These are phyloP conservation scores for Fraxinus velutina DNA, from an alignment of 305 asterid genomes.

Conservation along the genomic window DNA sequence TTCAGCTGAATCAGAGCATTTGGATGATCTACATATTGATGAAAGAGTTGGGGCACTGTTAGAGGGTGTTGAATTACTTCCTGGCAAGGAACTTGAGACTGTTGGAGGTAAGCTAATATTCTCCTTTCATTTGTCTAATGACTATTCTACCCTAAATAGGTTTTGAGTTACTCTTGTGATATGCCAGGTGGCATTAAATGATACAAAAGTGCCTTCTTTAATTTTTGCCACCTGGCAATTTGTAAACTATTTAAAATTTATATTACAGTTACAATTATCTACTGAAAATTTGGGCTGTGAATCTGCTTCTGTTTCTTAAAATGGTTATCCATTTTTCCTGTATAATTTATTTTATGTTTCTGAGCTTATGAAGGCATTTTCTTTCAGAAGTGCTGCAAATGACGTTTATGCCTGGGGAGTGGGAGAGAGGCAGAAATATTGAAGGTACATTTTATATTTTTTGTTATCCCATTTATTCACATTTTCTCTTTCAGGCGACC, in stretches of 20 bases:
- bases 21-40: conserved; percentile 57
- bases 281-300: conserved; percentile 14
- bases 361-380: conserved; percentile 17
- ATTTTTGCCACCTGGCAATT: conserved; percentile 10
- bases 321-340: background rate
- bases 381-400: conserved; percentile 71
- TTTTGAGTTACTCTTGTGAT: background rate
- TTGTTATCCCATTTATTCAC: conserved; percentile 1
- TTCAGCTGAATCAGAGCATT: conserved; percentile 31
- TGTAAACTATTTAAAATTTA: too few species aligned
- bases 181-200: conserved; percentile 21
- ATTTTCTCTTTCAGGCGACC: background rate
- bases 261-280: background rate
- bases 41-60: conserved; percentile 72
- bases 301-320: background rate
- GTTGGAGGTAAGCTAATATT: conserved; percentile 55
- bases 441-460: conserved; percentile 51
- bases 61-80: conserved; percentile 52
- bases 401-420: conserved; percentile 54
- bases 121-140: conserved; percentile 8
- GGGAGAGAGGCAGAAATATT: conserved; percentile 51
- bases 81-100: conserved; percentile 81
- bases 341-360: conserved; percentile 17
- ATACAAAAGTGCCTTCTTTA: conserved; percentile 4
- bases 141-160: background rate